Evolutionary conservation across 2,329 filamentous ascomycete species (phyloP), one percentile per base, ranked within the genome.

Genomic region (Ophidiomyces ophidiicola): DNA sequence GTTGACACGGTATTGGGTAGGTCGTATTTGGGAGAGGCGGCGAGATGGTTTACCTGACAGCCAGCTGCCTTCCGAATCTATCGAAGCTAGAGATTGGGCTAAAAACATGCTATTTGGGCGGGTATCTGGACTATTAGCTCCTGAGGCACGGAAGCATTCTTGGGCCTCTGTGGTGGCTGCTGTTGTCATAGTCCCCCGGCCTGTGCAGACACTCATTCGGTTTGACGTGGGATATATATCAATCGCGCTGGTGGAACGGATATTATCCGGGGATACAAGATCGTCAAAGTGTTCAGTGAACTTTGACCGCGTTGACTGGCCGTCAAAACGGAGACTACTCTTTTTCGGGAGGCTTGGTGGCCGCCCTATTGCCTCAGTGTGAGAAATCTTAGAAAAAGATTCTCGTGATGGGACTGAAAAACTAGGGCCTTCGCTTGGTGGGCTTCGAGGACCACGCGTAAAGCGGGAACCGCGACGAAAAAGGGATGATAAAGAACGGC

Each of bases 1-100:
- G 35, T 62, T 69, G 23, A 58, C 59, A 21, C 58, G 61, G 18
- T 61, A 49, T 2, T 53, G 54, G 42, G 48, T 60, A 50, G 47
- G 52, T 14, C 43, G 52, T 32, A 46, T 67, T 30, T 62, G 57
- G 52, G 54, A 75, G 58, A 54, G 67, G 56, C 41, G 67, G 53
- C 47, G 68, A 67, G 68, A 58, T 45, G 71, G 68, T 41, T 79
- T 78, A 11, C 88, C 86, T 3, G 86, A 90, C 31, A 98, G 76
- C 90, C 90, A 98, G 0, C 87, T 94, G 3, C 75, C 90, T 63
- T 98, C 90, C 0, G 87, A 94, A 54, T 94, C 90, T 43, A 96
- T 84, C 0, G 87, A 94, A 1, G 86, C 90, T 12, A 96, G 70
- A 0, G 88, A 96, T 58, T 87, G 80, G 20, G 86, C 84, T 54